Conservation (phyloP, 495 filamentous ascomycete species). For the Podospora anserina region DNA sequence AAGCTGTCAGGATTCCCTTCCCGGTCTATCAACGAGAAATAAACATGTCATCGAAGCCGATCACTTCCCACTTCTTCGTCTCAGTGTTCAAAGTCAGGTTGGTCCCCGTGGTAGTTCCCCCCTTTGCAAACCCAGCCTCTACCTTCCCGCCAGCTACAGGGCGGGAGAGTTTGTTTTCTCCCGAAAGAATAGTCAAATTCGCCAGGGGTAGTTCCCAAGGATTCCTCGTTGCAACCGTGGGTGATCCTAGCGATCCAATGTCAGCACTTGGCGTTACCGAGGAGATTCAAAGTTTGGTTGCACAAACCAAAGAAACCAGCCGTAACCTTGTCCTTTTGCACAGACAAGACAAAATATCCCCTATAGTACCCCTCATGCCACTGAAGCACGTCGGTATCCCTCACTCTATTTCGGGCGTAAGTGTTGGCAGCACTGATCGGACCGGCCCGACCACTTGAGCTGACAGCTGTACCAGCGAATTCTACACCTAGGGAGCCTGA, state of each 20-base stretch:
- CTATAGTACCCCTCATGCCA: conserved; percentile 65
- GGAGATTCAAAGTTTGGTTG: too few species aligned
- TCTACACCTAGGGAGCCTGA: conserved; percentile 58
- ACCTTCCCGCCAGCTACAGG: conserved; percentile 48
- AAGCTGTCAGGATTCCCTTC: too few species aligned
- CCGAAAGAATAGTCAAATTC: conserved; percentile 58
- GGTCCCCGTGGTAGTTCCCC: conserved; percentile 41
- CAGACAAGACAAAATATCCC: conserved; percentile 55
- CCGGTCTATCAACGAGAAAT: conserved; percentile 1
- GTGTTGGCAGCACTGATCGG: conserved; percentile 43
- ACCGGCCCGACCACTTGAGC: conserved; percentile 50
- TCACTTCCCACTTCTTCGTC: conserved; percentile 30
- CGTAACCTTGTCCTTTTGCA: conserved; percentile 48
- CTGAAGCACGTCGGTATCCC: conserved; percentile 55
- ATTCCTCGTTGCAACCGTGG: conserved; percentile 42
- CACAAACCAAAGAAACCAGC: conserved; percentile 53
- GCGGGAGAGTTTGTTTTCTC: conserved; percentile 49
- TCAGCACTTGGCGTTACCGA: background rate
- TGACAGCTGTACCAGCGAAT: conserved; percentile 59
- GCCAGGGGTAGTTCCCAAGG: conserved; percentile 55
- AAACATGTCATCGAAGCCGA: conserved; percentile 24
- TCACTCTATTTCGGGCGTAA: conserved; percentile 42
- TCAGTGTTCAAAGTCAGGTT: conserved; percentile 50
- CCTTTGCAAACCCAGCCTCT: conserved; percentile 45
- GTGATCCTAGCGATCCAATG: conserved; percentile 9